Base-by-base conservation (phyloP, 257 asterid species). In the Solanum habrochaites region DNA sequence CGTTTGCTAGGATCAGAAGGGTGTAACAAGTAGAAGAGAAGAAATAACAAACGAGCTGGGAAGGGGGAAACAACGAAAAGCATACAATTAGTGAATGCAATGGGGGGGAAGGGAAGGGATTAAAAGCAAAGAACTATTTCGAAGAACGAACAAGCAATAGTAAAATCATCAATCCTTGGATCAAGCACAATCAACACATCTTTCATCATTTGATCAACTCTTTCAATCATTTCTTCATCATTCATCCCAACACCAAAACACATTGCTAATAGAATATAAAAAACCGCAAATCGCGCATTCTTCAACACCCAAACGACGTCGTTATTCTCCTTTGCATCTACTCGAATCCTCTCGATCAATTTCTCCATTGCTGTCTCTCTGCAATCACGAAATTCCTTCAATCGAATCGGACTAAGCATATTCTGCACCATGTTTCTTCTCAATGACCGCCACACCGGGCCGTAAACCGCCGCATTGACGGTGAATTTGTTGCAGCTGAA, bases 351-450 rank as follows among this genome's bases (percentile, higher is more conserved):
- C 3, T 91, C 93, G 3, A 95, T 78, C 37, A 95, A 89, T 16
- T 85, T 91, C 42, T 95, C 96, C 99, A 95, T 97, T 0, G 98
- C 98, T 6, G 10, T 23, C 16, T 94, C 98, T 14, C 99, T 86
- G 0, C 93, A 90, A 14, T 37, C 6, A 1, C 92, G 89, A 88
- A 95, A 97, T 32, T 92, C 99, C 66, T 67, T 91, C 21, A 94
- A 70, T 71, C 93, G 86, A n/a, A 90, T 86, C 14, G 98, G 14
- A 74, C 96, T 94, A 16, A 97, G 94, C 94, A 88, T 88, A 88
- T 95, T 94, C 91, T 97, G 99, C 27, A 97, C 99, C 98, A 97
- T 93, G 91, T 97, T 97, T 85, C 93, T 92, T 87, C 98, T 85
- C 90, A 97, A 74, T 4, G 99, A 97, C 60, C 99, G 89, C 99